These are phyloP conservation scores for Diaporthe ampelina DNA, from an alignment of 2,329 filamentous ascomycete genomes.

Conservation along the genomic window DNA sequence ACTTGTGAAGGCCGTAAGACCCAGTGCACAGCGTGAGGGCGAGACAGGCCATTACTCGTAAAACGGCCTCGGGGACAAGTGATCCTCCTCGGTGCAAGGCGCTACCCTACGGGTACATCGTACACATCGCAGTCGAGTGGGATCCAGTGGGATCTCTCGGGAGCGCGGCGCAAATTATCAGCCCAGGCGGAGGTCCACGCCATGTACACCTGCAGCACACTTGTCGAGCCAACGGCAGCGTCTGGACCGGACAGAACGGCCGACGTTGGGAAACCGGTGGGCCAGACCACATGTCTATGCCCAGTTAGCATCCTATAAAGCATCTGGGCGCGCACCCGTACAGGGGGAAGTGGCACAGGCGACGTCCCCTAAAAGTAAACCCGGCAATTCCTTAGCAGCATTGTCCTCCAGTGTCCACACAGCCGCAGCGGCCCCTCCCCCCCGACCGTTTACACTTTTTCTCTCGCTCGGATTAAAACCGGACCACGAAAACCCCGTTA, in stretches of 20 bases:
- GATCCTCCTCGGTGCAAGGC: background rate
- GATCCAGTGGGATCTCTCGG: constrained; percentile 8
- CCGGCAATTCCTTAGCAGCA: constrained; percentile 14
- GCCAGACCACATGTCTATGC: background rate
- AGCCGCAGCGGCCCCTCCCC: background rate
- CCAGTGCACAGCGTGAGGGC: background rate
- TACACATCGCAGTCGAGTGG: background rate
- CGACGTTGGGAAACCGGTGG: constrained; percentile 9
- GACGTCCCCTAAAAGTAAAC: constrained; percentile 6
- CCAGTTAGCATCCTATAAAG: background rate
- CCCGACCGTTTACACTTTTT: constrained; percentile 21
- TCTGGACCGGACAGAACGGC: background rate
- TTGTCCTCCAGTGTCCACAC: background rate
- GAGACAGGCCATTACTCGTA: constrained; percentile 18
- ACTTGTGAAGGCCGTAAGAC: constrained; percentile 4
- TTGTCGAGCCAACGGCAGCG: background rate
- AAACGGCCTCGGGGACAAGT: constrained; percentile 17
- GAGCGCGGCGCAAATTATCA: background rate
- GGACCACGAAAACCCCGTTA: constrained; percentile 37
- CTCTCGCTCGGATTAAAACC: constrained; percentile 30
- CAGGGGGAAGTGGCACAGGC: background rate
- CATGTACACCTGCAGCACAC: background rate
- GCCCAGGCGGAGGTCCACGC: background rate
- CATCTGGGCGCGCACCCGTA: background rate
- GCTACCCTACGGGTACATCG: constrained; percentile 2